phyloP scores from a whole-genome alignment of 2,329 filamentous ascomycete species.

The Pseudocercospora fijiensis region DNA sequence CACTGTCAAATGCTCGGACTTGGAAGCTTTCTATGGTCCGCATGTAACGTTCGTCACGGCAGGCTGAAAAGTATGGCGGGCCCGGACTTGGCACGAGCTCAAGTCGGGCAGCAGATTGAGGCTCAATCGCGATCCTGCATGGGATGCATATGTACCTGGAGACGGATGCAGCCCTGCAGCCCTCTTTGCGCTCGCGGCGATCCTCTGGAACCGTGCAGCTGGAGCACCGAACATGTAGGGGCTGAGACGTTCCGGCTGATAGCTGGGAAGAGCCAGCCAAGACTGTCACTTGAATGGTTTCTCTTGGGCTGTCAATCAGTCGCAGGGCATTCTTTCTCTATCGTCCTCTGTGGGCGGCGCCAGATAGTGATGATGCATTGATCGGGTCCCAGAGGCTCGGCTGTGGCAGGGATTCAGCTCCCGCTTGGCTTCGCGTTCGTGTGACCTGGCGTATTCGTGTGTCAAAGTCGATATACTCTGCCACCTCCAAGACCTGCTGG shows the following conservation, averaged over 20 bases:
- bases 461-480: neutral
- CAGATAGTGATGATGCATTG: neutral
- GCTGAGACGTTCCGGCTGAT: neutral
- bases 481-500: neutral
- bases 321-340: neutral
- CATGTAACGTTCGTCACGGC: neutral
- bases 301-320: neutral
- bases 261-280: neutral
- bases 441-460: neutral
- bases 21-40: neutral
- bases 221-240: neutral
- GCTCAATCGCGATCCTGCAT: conserved; percentile 2
- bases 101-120: neutral
- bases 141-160: neutral
- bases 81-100: neutral
- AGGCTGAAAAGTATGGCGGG: neutral
- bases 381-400: neutral
- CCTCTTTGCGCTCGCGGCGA: neutral
- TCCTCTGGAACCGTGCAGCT: neutral
- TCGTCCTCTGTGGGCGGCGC: neutral
- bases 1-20: neutral
- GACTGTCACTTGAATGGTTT: neutral
- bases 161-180: neutral
- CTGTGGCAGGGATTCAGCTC: neutral
- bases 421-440: neutral